These are phyloP conservation scores for Combretum micranthum DNA, from an alignment of 345 rosid genomes.

Conservation along the genomic window DNA sequence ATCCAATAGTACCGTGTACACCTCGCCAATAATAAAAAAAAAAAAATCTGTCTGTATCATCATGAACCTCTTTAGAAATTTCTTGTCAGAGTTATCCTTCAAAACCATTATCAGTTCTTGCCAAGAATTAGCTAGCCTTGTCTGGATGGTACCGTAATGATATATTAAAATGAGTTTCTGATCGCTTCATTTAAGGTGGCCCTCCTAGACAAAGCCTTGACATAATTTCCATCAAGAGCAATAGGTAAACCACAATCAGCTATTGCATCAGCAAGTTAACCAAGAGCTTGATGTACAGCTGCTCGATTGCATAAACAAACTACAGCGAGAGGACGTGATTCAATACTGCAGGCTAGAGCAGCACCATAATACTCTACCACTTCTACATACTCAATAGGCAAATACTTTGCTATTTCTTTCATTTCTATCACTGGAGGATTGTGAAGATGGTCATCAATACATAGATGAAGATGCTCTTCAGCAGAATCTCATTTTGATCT, in stretches of 20 bases:
- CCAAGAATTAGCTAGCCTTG: conserved; percentile 87
- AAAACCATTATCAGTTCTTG: conserved; percentile 58
- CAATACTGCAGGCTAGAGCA: conserved; percentile 64
- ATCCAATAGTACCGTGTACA: conserved; percentile 91
- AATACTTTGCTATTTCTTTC: too few species aligned
- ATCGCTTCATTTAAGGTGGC: conserved; percentile 81
- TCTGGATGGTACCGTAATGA: conserved; percentile 94
- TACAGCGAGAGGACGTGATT: conserved; percentile 87
- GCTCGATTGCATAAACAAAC: conserved; percentile 94
- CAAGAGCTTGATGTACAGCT: conserved; percentile 85
- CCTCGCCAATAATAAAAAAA: conserved; percentile 94
- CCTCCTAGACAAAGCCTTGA: conserved; percentile 90
- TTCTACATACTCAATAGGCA: conserved; percentile 59
- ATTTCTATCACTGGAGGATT: too few species aligned
- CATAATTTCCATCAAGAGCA: conserved; percentile 79
- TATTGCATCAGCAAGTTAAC: conserved; percentile 83
- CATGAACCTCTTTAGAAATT: conserved; percentile 65
- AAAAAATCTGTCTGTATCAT: conserved; percentile 86
- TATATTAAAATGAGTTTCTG: too few species aligned
- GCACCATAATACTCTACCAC: conserved; percentile 73
- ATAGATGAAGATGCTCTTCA: too few species aligned
- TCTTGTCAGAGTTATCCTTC: conserved; percentile 80
- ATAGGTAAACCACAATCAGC: conserved; percentile 94
- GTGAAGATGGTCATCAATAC: too few species aligned
- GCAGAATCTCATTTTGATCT: too few species aligned